Conservation (phyloP, 371 early-diverging fungal species). For the Funneliformis caledonium region DNA sequence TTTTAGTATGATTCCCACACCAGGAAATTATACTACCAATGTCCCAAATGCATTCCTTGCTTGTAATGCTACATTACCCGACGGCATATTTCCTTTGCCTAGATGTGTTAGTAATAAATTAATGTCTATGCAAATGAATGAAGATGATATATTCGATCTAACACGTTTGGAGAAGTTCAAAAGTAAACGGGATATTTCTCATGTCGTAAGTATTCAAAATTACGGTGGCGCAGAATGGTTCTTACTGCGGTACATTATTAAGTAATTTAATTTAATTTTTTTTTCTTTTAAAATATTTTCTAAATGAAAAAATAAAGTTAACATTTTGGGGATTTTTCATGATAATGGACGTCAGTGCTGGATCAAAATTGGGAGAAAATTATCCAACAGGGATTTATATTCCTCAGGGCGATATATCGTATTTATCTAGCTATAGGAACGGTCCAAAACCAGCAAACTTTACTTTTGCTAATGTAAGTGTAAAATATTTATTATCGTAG, state of each 20-base stretch:
- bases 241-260: background rate
- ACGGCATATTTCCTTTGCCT: background rate
- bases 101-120: slow-evolving; percentile 12
- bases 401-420: background rate
- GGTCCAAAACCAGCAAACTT: background rate
- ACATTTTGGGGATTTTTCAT: slow-evolving; percentile 13
- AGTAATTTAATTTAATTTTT: no score
- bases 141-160: background rate
- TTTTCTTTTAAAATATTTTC: background rate
- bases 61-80: background rate
- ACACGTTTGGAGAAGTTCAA: background rate
- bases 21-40: background rate
- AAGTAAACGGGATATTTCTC: background rate
- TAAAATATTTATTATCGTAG: background rate
- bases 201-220: background rate
- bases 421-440: background rate
- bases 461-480: background rate
- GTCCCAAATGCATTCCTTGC: background rate
- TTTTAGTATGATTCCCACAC: background rate
- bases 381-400: background rate
- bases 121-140: background rate
- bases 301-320: background rate
- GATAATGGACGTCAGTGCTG: slow-evolving; percentile 1
- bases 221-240: background rate
- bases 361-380: background rate